Evolutionary conservation across 805 yeast species (phyloP), one percentile per base, ranked within the genome.

Genomic region (Saturnispora serradocipensis): DNA sequence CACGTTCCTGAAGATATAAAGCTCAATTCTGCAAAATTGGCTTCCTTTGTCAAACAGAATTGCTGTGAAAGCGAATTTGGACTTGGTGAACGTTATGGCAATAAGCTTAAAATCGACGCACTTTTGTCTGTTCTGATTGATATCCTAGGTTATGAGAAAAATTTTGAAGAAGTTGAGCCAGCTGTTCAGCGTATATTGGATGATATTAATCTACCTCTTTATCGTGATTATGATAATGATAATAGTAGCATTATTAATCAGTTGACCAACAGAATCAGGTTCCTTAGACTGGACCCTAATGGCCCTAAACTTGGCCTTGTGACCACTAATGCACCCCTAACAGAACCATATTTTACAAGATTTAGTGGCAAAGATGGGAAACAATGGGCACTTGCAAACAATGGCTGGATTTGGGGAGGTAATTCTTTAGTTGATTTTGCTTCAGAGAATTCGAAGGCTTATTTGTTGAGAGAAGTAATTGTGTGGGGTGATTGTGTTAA

Each of bases 401-500:
- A 93, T 62, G 99, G 99, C 45, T 91, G 98, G 97, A 88, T 93
- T 52, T 91, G 99, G 99, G 90, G 88, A 49, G 97, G 96, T 10
- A 83, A 91, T 58, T 97, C 98, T 2, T 68, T 90, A 52, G 84
- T 88, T 3, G 98, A 91, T 68, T 91, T 91, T 75, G 99, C 98
- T 0, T 85, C 96, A 0, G 67, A 75, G 28, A 59, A 81, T 50
- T 81, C 95, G 5, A 84, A 80, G 61, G 90, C 95, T 4, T 91
- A 93, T 63, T 68, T 91, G 47, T 75, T 95, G 49, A 78, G 99
- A 63, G 97, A 91, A 66, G 96, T 91, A 11, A 89, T 91, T 58
- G 87, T 91, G 25, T 91, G 99, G 99, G 93, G 96, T 3, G 99
- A 91, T 64, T 91, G 99, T 72, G 90, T 91, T 51, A 91, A 91